Evolutionary conservation across 306 rosid species (phyloP).

Genomic region (Cicer pinnatifidum): DNA sequence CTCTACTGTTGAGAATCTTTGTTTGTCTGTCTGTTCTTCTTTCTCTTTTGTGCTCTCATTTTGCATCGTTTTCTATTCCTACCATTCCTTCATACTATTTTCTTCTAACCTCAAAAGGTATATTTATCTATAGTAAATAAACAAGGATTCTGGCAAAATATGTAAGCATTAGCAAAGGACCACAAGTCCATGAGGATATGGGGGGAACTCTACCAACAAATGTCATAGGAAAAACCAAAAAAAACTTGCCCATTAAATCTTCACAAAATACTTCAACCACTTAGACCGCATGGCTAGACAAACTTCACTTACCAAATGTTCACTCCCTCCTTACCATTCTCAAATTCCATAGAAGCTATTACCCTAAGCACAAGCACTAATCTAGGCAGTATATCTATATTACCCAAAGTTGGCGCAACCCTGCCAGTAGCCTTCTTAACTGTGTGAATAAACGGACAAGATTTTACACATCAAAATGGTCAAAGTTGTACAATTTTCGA

Average conservation of each 20-base stretch:
- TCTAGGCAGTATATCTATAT: constrained; percentile 1
- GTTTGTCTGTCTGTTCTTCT: constrained; percentile 8
- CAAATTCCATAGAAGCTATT: background rate
- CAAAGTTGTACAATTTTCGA: constrained; percentile 1
- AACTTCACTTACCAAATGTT: background rate
- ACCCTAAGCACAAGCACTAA: constrained; percentile 10
- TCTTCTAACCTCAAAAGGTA: background rate
- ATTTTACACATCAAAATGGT: constrained; percentile 12
- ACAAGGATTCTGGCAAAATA: background rate
- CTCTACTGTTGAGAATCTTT: background rate
- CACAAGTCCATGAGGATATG: background rate
- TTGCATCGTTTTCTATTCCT: background rate
- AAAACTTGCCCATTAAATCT: background rate
- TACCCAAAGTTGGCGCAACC: background rate
- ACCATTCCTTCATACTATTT: background rate
- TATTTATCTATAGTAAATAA: constrained; percentile 8
- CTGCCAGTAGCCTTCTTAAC: background rate
- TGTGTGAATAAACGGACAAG: background rate
- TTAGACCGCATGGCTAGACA: constrained; percentile 33
- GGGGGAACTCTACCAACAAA: background rate
- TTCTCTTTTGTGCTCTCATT: constrained; percentile 2
- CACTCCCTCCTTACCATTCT: constrained; percentile 12
- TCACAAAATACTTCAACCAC: constrained; percentile 33
- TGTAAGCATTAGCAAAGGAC: background rate
- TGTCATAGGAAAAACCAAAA: background rate